Conservation (phyloP, 2,329 filamentous ascomycete species). For the Cladophialophora bantiana region DNA sequence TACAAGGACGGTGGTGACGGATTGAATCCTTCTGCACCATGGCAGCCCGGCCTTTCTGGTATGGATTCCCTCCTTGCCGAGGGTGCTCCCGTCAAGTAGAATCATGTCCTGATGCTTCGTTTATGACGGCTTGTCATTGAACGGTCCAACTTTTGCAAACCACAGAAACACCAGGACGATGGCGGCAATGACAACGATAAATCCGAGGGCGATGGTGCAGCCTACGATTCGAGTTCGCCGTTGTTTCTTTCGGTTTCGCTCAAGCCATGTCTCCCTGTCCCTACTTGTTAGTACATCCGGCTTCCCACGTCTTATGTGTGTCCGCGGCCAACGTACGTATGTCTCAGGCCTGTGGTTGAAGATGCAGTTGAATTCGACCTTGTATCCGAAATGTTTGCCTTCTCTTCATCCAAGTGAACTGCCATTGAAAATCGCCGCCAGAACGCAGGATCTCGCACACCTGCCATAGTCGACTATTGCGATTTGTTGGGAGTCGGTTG, state of each 20-base stretch:
- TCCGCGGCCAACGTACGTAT: slow-evolving; percentile 37
- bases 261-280: slow-evolving; percentile 62
- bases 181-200: slow-evolving; percentile 27
- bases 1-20: not conserved
- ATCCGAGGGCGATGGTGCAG: slow-evolving; percentile 42
- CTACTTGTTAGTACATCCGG: slow-evolving; percentile 6
- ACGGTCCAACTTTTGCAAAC: slow-evolving; percentile 33
- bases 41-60: not conserved
- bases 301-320: slow-evolving; percentile 2
- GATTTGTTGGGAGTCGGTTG: not conserved
- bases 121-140: slow-evolving; percentile 23
- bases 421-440: slow-evolving; percentile 67
- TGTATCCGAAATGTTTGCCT: slow-evolving; percentile 31
- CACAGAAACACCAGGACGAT: slow-evolving; percentile 35
- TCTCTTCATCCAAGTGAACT: slow-evolving; percentile 63
- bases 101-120: not conserved
- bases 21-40: not conserved
- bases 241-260: slow-evolving; percentile 57
- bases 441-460: slow-evolving; percentile 64
- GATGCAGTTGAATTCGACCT: slow-evolving; percentile 28
- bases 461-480: slow-evolving; percentile 50
- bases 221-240: slow-evolving; percentile 56
- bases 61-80: not conserved
- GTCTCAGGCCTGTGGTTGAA: slow-evolving; percentile 28
- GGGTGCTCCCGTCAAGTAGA: not conserved